Conservation (phyloP, 148 eudicot genomes). For the Silene latifolia region DNA sequence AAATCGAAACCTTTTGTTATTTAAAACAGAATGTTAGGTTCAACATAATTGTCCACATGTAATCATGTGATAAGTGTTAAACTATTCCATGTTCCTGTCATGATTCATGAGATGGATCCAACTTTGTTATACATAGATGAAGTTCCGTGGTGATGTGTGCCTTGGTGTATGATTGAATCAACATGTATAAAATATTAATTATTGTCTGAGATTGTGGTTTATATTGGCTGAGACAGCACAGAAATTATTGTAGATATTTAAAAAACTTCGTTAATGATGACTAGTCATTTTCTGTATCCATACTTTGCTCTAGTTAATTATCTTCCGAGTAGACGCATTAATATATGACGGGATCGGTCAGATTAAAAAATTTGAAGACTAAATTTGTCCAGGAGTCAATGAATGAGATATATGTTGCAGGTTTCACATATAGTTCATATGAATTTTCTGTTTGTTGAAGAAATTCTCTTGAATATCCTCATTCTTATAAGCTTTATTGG, state of each 20-base stretch:
- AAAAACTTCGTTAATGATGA: neutral
- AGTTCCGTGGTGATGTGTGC: conserved; percentile 7
- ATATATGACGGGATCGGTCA: neutral
- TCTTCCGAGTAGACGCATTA: neutral
- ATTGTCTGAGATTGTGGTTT: too few relatives aligned
- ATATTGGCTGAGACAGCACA: neutral
- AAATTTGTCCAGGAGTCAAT: neutral
- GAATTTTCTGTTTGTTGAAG: too few relatives aligned
- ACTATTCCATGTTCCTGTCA: conserved; percentile 15
- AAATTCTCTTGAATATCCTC: too few relatives aligned
- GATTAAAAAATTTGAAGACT: neutral
- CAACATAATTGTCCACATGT: neutral
- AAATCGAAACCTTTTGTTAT: neutral
- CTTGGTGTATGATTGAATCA: conserved; percentile 9
- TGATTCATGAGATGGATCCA: conserved; percentile 4
- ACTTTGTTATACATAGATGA: neutral
- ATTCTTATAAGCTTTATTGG: too few relatives aligned
- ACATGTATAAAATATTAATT: neutral
- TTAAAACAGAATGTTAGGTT: conserved; percentile 11
- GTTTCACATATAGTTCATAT: neutral
- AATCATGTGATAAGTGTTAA: neutral
- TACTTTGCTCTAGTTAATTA: neutral
- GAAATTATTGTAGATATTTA: neutral
- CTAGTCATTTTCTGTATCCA: neutral
- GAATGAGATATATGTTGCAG: neutral